Conservation (phyloP, 2,329 filamentous ascomycete genomes). For the Curvularia spicifera region DNA sequence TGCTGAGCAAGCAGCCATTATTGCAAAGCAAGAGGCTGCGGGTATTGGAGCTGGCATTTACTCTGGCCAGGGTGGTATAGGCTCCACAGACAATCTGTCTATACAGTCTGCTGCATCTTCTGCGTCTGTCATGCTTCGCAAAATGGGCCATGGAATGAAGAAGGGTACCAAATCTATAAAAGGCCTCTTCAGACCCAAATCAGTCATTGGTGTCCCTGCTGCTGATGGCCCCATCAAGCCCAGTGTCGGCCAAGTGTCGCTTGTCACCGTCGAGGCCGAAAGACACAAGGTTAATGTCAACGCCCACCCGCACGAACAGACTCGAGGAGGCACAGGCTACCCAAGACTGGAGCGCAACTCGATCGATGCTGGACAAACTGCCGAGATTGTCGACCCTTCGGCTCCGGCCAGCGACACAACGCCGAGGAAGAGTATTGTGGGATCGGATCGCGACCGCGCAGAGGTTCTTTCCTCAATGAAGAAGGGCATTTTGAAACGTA, state of each 20-base stretch:
- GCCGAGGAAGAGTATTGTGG: slow-evolving; percentile 85
- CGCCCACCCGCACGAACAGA: slow-evolving; percentile 69
- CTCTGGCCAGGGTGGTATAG: slow-evolving; percentile 82
- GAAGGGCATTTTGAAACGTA: slow-evolving; percentile 95
- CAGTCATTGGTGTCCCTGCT: slow-evolving; percentile 76
- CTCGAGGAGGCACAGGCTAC: slow-evolving; percentile 77
- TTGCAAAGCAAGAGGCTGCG: slow-evolving; percentile 86
- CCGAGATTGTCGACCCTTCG: slow-evolving; percentile 52
- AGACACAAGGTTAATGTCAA: slow-evolving; percentile 82
- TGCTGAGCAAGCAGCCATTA: slow-evolving; percentile 89
- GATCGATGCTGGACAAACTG: slow-evolving; percentile 66
- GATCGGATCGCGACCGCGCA: slow-evolving; percentile 86
- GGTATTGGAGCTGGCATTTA: slow-evolving; percentile 95
- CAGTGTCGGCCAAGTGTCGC: slow-evolving; percentile 85
- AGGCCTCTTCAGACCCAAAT: slow-evolving; percentile 94
- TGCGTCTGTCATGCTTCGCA: slow-evolving; percentile 91
- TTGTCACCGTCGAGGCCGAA: slow-evolving; percentile 95
- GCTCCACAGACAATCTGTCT: slow-evolving; percentile 93
- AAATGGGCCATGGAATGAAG: slow-evolving; percentile 99
- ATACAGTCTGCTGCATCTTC: slow-evolving; percentile 90
- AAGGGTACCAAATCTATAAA: slow-evolving; percentile 89
- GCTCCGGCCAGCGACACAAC: slow-evolving; percentile 53
- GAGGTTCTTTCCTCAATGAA: slow-evolving; percentile 91
- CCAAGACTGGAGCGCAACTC: slow-evolving; percentile 85
- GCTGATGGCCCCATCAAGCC: slow-evolving; percentile 71